Conservation (phyloP, 2,329 filamentous ascomycete genomes). For the Aspergillus sp. region DNA sequence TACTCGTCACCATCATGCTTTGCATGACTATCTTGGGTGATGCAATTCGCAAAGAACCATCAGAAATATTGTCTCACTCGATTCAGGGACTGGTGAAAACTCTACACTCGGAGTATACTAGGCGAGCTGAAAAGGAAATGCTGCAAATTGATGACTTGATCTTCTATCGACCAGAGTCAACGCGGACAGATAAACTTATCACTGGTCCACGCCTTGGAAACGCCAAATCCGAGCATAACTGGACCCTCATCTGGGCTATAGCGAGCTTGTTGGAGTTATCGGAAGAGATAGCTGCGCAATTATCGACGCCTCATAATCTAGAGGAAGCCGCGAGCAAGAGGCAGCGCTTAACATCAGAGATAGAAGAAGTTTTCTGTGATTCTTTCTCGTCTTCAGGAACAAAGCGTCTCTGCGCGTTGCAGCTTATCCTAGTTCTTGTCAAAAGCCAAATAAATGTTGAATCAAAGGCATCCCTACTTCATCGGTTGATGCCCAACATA, state of each 20-base stretch:
- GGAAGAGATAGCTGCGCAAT: constrained; percentile 17
- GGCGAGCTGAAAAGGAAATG: constrained; percentile 63
- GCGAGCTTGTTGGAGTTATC: constrained; percentile 36
- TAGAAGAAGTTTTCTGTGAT: constrained; percentile 33
- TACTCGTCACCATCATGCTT: constrained; percentile 67
- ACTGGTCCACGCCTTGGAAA: constrained; percentile 34
- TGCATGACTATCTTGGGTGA: constrained; percentile 58
- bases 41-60: constrained; percentile 27
- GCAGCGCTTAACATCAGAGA: constrained; percentile 30
- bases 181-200: constrained; percentile 31
- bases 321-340: constrained; percentile 26
- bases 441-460: constrained; percentile 44
- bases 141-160: constrained; percentile 74
- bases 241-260: constrained; percentile 36
- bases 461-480: constrained; percentile 53
- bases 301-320: constrained; percentile 5
- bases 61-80: constrained; percentile 35
- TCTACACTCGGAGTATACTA: constrained; percentile 74
- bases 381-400: constrained; percentile 30
- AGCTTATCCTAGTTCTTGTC: constrained; percentile 52
- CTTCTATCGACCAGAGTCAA: constrained; percentile 39
- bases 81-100: constrained; percentile 65
- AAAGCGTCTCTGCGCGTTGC: constrained; percentile 47
- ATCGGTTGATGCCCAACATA: constrained; percentile 54
- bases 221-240: constrained; percentile 33